Percentiles rank a stretch among this genome's conserved stretches.
Conservation (phyloP, 176 grass and related monocot species). For the Poa pratensis region DNA sequence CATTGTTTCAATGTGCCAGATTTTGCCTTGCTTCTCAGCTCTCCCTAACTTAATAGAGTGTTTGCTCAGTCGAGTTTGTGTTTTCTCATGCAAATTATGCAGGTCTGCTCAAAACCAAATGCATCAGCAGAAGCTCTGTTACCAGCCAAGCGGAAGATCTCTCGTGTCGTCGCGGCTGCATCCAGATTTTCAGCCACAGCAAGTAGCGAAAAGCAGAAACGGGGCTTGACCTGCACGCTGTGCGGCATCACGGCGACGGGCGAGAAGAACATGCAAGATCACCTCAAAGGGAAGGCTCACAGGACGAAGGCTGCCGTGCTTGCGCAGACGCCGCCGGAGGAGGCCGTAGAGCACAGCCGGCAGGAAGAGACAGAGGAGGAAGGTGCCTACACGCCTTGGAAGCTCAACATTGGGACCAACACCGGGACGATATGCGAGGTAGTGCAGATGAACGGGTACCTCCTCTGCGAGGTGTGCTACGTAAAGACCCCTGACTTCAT, state of each 20-base stretch:
- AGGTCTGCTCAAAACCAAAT: not conserved
- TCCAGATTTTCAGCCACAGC: not conserved
- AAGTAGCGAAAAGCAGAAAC: slow-evolving; percentile 36
- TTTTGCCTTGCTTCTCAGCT: not conserved
- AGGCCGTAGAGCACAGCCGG: not conserved
- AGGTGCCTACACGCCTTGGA: slow-evolving; percentile 8
- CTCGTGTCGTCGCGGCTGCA: not conserved
- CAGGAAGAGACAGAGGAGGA: not conserved
- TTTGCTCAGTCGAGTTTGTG: not conserved
- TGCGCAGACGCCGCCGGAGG: not conserved
- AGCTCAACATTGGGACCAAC: slow-evolving; percentile 1
- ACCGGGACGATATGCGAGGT: not conserved
- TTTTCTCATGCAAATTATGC: slow-evolving; percentile 18
- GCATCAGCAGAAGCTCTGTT: not conserved
- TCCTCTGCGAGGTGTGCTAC: slow-evolving; percentile 48
- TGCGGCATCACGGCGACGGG: slow-evolving; percentile 22
- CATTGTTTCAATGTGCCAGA: not conserved
- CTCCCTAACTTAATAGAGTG: not conserved
- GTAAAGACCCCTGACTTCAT: not conserved
- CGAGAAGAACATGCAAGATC: slow-evolving; percentile 35
- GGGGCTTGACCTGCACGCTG: slow-evolving; percentile 4
- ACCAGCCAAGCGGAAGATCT: slow-evolving; percentile 31
- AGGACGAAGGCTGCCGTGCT: slow-evolving; percentile 19
- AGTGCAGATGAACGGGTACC: slow-evolving; percentile 49
- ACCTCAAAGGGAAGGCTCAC: slow-evolving; percentile 34